phyloP scores from a whole-genome alignment of 805 yeast genomes.

The Suhomyces sp. region DNA sequence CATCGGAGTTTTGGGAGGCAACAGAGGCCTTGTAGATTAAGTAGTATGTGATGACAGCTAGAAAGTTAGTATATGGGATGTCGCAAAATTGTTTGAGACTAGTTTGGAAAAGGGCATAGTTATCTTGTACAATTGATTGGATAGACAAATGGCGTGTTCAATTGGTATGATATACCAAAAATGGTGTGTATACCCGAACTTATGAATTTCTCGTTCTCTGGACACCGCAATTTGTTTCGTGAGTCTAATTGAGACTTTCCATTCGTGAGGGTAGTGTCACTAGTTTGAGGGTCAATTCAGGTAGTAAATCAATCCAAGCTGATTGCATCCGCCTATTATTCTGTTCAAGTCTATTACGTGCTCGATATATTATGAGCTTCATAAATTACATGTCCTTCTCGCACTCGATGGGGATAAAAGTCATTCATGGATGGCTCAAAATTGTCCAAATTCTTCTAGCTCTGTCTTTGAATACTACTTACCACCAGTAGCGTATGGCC shows the following conservation, averaged over 20 bases:
- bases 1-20: slow-evolving; percentile 68
- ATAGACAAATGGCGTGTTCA: too few species aligned
- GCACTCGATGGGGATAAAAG: neutral
- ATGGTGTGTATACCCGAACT: neutral
- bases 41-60: slow-evolving; percentile 63
- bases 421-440: neutral
- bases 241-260: neutral
- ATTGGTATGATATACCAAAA: neutral
- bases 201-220: neutral
- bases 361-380: neutral
- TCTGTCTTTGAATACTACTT: slow-evolving; percentile 28
- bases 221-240: neutral
- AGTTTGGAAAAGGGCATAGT: too few species aligned
- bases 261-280: neutral
- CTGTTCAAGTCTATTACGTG: neutral
- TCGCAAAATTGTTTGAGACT: neutral
- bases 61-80: slow-evolving; percentile 21
- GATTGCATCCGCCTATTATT: neutral
- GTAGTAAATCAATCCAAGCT: neutral
- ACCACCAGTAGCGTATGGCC: slow-evolving; percentile 91
- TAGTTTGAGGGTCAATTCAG: neutral
- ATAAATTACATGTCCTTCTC: neutral
- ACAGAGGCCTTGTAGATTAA: slow-evolving; percentile 66
- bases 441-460: neutral
- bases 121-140: too few species aligned